phyloP scores from a whole-genome alignment of 495 filamentous ascomycete species.

The Lophiostoma macrostomum region DNA sequence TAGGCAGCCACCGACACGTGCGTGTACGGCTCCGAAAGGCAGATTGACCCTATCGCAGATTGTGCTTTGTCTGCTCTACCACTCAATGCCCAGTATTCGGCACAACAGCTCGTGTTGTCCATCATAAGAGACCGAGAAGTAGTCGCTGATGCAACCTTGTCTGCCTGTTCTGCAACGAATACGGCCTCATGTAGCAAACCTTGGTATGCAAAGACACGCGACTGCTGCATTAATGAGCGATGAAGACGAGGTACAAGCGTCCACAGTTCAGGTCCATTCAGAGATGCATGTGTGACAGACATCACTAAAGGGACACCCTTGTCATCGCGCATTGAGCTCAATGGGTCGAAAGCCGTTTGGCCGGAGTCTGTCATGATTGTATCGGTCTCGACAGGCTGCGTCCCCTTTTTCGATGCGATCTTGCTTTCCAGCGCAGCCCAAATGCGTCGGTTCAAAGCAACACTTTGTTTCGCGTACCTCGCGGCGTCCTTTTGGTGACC shows the following conservation, averaged over 20 bases:
- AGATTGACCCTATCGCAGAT: conserved; percentile 19
- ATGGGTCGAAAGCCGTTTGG: conserved; percentile 18
- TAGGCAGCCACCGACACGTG: conserved; percentile 13
- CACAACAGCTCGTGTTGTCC: conserved; percentile 56
- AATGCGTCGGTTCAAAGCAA: conserved; percentile 63
- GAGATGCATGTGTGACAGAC: conserved; percentile 31
- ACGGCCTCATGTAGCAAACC: conserved; percentile 85
- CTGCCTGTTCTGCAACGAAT: conserved; percentile 83
- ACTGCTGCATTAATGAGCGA: conserved; percentile 65
- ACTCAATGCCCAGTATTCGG: conserved; percentile 62
- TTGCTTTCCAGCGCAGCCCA: conserved; percentile 65
- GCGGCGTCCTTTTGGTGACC: conserved; percentile 65
- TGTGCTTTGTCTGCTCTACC: conserved; percentile 60
- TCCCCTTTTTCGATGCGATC: conserved; percentile 27
- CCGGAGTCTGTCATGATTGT: conserved; percentile 7
- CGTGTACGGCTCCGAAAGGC: background rate
- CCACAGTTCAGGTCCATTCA: conserved; percentile 74
- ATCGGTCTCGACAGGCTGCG: conserved; percentile 4
- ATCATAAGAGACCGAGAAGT: conserved; percentile 58
- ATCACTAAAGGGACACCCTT: conserved; percentile 22
- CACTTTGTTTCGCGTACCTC: conserved; percentile 61
- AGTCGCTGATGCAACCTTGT: conserved; percentile 70
- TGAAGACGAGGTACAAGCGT: conserved; percentile 68
- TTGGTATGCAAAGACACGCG: conserved; percentile 71
- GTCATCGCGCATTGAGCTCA: conserved; percentile 21